Base-by-base conservation (phyloP, 2,329 filamentous ascomycete genomes). In the Parastagonospora avenae region DNA sequence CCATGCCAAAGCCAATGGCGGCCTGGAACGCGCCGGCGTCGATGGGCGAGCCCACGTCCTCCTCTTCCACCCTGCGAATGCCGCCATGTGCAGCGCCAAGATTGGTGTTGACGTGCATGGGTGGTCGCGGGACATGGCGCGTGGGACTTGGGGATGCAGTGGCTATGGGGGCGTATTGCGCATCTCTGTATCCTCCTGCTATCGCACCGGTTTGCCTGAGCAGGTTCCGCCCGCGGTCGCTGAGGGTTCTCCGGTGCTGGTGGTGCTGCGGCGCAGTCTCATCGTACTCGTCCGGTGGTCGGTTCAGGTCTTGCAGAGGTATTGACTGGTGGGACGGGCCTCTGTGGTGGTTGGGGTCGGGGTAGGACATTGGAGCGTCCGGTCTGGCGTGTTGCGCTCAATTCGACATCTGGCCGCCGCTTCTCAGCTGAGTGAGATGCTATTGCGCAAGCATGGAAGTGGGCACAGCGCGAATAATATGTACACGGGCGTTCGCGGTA, bases 291-390 rank as follows among this genome's bases (percentile, higher is more conserved):
- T 74, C 73, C 16, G 71, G 71, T 54, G 72, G 73, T 41, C 70
- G 71, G 57, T 72, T 72, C 52, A 80, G 73, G 61, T 78, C 83
- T 72, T 86, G 86, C 51, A 93, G 78, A 52, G 88, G 89, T 75
- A 94, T 92, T 55, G 87, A 87, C 65, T 83, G 82, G 52, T 79
- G 77, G 50, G 76, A 74, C 27, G 81, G 77, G 55, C 76, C 74
- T 59, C 77, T 75, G 55, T 77, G 74, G 63, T 78, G 75, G 52
- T 70, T 68, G 43, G 77, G 73, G 61, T 78, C 77, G 66, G 77
- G 75, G 62, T 78, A 78, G 74, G 79, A 76, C 79, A 80, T 82
- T 64, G 65, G 60, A 62, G 67, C 61, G 67, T 54, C 49, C 59
- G 63, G 67, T 57, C 47, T 63, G 62, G 48, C 42, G 51, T 52